Base-by-base conservation (phyloP, 2,329 filamentous ascomycete species). In the Penicillium sp. region DNA sequence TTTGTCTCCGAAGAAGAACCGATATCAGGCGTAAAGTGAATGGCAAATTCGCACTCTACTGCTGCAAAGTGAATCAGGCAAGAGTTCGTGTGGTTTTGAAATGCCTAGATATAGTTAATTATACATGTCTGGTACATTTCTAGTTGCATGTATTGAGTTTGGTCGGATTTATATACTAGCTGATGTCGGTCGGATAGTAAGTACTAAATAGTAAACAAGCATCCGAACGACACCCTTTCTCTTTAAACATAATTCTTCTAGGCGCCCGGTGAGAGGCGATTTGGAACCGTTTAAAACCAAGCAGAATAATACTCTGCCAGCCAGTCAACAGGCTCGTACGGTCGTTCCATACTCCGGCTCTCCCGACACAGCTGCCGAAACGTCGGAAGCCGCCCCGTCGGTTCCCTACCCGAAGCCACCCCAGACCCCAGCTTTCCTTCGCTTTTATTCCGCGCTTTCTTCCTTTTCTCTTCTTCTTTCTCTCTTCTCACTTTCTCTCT, bases 401-500 rank as follows among this genome's bases (percentile, higher is more conserved):
- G 35, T 48, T 6, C 52, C 52, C 43, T 55, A 55, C 7, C 52
- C 52, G 52, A 55, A 48, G 52, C 51, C 43, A 54, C 30, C 28
- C 28, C 46, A 47, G 46, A 47, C 26, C 45, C 46, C 45, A 30
- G 26, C 28, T 30, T 30, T 47, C 21, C 30, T 20, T 26, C 8
- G 30, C 26, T 26, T 47, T 20, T 33, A 35, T 35, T 8, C 14
- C 47, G 1, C 8, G 20, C 33, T 46, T 53, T 56, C 40, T 52
- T 52, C 48, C 21, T 21, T 48, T 30, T 33, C 24, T 38, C 9
- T 33, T 47, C 14, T 51, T 47, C 33, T 45, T 26, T 40, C 24
- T 52, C 33, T 45, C 26, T 40, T 18, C 47, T 42, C n/a, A n/a
- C n/a, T n/a, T 38, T 42, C n/a, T 14, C 18, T 26, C 24, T 59